A percentile compares a stretch with the other conserved stretches of the same genome.
These are phyloP conservation scores for Candida sonorensis DNA, from an alignment of 805 yeast species.

Conservation along the genomic window DNA sequence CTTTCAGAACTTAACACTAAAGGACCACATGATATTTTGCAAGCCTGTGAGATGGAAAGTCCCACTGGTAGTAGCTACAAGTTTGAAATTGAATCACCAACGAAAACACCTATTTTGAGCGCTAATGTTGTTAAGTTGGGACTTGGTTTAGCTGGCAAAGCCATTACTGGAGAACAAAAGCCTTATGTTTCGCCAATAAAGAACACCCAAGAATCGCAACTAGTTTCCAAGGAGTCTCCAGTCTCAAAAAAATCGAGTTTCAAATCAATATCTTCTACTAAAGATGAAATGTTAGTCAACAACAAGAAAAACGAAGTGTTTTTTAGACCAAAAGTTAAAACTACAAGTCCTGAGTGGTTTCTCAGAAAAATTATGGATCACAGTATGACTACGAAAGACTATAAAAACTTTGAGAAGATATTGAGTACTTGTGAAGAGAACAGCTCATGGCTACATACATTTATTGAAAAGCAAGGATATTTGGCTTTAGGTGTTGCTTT, in stretches of 20 bases:
- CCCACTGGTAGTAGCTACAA: too few relatives aligned
- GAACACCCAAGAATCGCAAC: too few relatives aligned
- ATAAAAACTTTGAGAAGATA: slow-evolving; percentile 24
- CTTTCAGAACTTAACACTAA: slow-evolving; percentile 3
- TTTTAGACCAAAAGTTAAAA: slow-evolving; percentile 2
- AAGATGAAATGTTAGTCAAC: too few relatives aligned
- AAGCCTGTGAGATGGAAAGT: background rate
- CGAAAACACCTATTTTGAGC: slow-evolving; percentile 11
- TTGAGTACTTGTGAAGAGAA: slow-evolving; percentile 7
- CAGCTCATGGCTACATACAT: slow-evolving; percentile 65
- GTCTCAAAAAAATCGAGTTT: too few relatives aligned
- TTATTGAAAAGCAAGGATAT: slow-evolving; percentile 78
- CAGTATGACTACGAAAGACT: slow-evolving; percentile 33
- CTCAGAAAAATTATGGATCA: slow-evolving; percentile 33
- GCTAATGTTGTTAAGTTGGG: slow-evolving; percentile 24
- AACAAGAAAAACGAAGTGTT: background rate
- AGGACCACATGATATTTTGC: background rate
- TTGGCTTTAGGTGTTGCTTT: slow-evolving; percentile 65
- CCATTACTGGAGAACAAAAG: slow-evolving; percentile 8
- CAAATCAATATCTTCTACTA: too few relatives aligned
- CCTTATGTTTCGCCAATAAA: slow-evolving; percentile 3
- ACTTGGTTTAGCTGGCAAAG: slow-evolving; percentile 25
- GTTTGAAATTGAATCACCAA: slow-evolving; percentile 6
- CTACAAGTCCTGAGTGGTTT: slow-evolving; percentile 36
- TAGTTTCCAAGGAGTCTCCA: too few relatives aligned